Percentiles rank a stretch among this genome's conserved stretches.
phyloP scores from a whole-genome alignment of 495 filamentous ascomycete genomes.

The Penicillium soppii region DNA sequence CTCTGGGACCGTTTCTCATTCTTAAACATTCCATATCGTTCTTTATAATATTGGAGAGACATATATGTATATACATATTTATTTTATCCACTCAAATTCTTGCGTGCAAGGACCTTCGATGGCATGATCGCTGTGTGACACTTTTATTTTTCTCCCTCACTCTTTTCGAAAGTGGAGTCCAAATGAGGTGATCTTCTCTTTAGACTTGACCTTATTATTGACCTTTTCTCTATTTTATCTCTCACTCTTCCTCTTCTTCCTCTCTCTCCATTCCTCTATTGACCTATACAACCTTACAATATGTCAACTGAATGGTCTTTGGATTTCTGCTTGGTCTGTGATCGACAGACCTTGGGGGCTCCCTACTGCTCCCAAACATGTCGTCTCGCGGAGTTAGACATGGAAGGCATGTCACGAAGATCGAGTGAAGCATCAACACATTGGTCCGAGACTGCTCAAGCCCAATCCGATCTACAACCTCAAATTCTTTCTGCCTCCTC shows the following conservation, averaged over 20 bases:
- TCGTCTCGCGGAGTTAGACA: conserved; percentile 83
- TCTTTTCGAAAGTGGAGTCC: not conserved
- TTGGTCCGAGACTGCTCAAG: conserved; percentile 27
- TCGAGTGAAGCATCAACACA: conserved; percentile 8
- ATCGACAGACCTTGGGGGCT: conserved; percentile 75
- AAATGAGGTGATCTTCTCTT: conserved; percentile 7
- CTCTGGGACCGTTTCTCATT: too few species aligned
- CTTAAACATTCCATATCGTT: not conserved
- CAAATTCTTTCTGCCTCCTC: conserved; percentile 69
- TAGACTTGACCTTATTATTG: not conserved
- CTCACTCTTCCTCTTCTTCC: not conserved
- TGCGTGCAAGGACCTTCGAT: not conserved
- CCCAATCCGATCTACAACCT: conserved; percentile 20
- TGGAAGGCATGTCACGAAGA: conserved; percentile 23
- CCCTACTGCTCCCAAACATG: conserved; percentile 94
- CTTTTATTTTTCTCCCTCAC: too few species aligned
- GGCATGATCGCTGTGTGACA: conserved; percentile 11
- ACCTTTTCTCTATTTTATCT: too few species aligned
- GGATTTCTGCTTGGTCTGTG: conserved; percentile 94
- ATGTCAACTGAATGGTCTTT: conserved; percentile 83
- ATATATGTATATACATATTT: too few species aligned
- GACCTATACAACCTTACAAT: not conserved
- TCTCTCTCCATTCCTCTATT: not conserved
- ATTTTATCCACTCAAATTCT: too few species aligned
- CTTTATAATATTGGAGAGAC: not conserved